Percentiles rank a stretch among this genome's conserved stretches.
phyloP scores from a whole-genome alignment of 352 stramenopile species.

The Phytophthora megakarya region DNA sequence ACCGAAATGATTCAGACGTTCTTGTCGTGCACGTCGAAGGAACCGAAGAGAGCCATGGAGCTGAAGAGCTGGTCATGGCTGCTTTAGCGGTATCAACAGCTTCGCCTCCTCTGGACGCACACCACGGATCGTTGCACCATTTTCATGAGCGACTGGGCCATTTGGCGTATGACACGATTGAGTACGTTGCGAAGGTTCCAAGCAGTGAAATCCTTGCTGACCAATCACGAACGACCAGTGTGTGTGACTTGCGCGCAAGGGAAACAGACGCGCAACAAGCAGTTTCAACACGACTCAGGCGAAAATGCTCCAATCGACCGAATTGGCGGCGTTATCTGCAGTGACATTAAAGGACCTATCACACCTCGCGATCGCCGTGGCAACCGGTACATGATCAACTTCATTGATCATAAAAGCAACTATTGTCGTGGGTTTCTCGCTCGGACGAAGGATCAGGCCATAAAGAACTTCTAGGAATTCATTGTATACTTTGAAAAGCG shows the following conservation, averaged over 20 bases:
- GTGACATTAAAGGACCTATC: slow-evolving; percentile 3
- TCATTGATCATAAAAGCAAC: slow-evolving; percentile 13
- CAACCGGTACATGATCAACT: slow-evolving; percentile 13
- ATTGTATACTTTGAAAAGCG: slow-evolving; percentile 6
- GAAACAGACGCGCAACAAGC: neutral
- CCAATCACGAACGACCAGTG: too few species aligned
- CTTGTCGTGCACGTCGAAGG: too few species aligned
- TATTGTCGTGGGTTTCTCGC: slow-evolving; percentile 10
- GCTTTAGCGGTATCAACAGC: too few species aligned
- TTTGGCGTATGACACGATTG: too few species aligned
- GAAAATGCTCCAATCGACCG: slow-evolving; percentile 5
- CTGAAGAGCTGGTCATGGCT: too few species aligned
- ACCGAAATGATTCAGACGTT: too few species aligned
- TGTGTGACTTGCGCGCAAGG: neutral
- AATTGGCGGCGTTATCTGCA: neutral
- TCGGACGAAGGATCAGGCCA: neutral
- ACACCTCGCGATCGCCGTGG: neutral
- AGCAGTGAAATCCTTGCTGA: too few species aligned
- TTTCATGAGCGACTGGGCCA: too few species aligned
- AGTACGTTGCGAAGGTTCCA: too few species aligned
- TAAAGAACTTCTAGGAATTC: neutral
- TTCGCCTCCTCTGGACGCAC: too few species aligned
- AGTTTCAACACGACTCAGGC: neutral
- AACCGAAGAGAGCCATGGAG: too few species aligned
- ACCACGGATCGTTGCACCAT: too few species aligned